Base-by-base conservation (phyloP, 176 grass and related monocot genomes). In the Phoenix roebelenii region DNA sequence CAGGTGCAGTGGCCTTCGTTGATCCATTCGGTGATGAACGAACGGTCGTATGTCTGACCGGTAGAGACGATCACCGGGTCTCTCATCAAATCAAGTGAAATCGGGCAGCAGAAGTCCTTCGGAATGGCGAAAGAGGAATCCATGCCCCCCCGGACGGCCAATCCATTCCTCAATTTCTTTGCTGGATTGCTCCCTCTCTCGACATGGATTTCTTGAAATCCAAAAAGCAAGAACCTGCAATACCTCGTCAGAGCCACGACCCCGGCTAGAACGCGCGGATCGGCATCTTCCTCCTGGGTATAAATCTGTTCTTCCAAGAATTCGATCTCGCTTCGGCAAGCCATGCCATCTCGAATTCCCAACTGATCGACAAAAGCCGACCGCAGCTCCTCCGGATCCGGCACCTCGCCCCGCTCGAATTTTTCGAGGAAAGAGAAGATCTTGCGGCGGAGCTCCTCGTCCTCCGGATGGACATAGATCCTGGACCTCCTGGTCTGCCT, bases 81-180 rank as follows among this genome's bases (percentile, higher is more conserved):
- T 3, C 77, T 64, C 85, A 98, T 93, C 58, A 98, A 72, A 68
- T 98, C 94, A 25, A 98, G 77, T 0, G 85, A 93, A 74, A 98
- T 93, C 23, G 94, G 88, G 66, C 94, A 98, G 17, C 84, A 93
- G 53, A 98, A 98, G 72, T 98, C 94, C 71, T 89, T 98, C 6
- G 85, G 94, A 35, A 89, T 73, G 9, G 52, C 76, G 20, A 98
- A 83, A 23, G 85, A 93, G 60, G 67, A 88, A 58, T 86, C 81
- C 30, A 85, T 53, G 55, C 78, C 73, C 81, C 66, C 75, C 1
- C 69, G 81, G 50, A 55, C 72, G n/a, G 16, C 20, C 62, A 65
- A n/a, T 16, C 48, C 50, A 4, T 23, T 51, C 39, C 15, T 51
- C 62, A 39, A 16, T 39, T 51, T 65, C 62, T 25, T 39, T 18